Conservation (phyloP, 352 stramenopile genomes). For the Phytophthora litchii region DNA sequence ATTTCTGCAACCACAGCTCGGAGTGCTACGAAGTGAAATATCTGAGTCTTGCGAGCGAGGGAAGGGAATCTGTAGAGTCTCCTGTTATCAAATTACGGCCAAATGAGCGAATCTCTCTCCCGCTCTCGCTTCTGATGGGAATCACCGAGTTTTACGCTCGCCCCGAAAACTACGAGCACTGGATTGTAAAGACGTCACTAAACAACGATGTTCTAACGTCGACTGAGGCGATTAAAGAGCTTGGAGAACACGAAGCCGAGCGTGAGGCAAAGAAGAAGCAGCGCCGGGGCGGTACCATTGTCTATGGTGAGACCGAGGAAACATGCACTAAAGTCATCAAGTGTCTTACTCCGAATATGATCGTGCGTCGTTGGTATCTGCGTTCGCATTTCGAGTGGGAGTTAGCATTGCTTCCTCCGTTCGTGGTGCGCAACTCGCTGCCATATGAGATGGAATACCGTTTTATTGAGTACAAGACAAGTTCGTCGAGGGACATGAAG, state of each 20-base stretch:
- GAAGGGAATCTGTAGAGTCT: slow-evolving; percentile 55
- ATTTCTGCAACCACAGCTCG: slow-evolving; percentile 81
- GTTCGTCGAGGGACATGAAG: slow-evolving; percentile 51
- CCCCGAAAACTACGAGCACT: slow-evolving; percentile 67
- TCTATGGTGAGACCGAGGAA: slow-evolving; percentile 77
- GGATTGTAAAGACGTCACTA: slow-evolving; percentile 74
- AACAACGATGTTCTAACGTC: slow-evolving; percentile 84
- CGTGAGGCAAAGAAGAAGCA: slow-evolving; percentile 57
- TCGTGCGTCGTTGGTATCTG: slow-evolving; percentile 77
- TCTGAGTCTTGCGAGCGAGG: slow-evolving; percentile 56
- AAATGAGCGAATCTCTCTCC: slow-evolving; percentile 70
- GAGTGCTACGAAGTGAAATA: slow-evolving; percentile 82
- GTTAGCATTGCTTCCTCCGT: slow-evolving; percentile 72
- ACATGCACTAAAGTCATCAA: slow-evolving; percentile 79
- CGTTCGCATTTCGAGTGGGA: slow-evolving; percentile 86
- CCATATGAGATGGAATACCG: slow-evolving; percentile 87
- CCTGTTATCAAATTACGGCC: slow-evolving; percentile 62
- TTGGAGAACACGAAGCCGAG: slow-evolving; percentile 59
- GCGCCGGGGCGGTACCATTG: slow-evolving; percentile 68
- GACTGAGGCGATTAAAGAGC: slow-evolving; percentile 51
- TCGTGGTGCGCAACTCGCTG: slow-evolving; percentile 87
- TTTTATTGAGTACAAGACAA: slow-evolving; percentile 84
- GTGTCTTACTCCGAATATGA: slow-evolving; percentile 71
- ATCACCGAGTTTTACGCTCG: slow-evolving; percentile 86
- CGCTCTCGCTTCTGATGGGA: slow-evolving; percentile 76